Percentiles rank a stretch among this genome's conserved stretches.
Conservation (phyloP, 208 protist species). For the Jaenimonas drosophilae region DNA sequence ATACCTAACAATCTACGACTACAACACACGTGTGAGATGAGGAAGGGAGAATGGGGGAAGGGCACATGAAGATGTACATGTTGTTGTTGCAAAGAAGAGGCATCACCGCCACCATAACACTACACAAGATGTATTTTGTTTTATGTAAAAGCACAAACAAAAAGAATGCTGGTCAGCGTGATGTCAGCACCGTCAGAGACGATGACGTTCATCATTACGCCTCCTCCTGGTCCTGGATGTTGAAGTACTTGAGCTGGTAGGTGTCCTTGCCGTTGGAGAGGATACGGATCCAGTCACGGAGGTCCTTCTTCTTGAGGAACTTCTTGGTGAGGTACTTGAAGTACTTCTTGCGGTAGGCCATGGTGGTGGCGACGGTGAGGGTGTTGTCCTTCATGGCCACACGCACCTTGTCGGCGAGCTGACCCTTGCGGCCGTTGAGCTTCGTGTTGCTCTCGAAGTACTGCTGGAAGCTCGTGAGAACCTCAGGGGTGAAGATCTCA, state of each 20-base stretch:
- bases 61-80: not conserved
- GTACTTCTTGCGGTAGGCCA: constrained; percentile 98
- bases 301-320: constrained; percentile 98
- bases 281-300: constrained; percentile 97
- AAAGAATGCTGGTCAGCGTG: too few species aligned
- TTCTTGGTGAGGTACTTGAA: constrained; percentile 99
- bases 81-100: too few species aligned
- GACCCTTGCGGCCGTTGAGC: constrained; percentile 97
- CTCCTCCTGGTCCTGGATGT: constrained; percentile 94
- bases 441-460: constrained; percentile 97
- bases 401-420: constrained; percentile 92
- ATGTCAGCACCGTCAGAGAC: too few species aligned
- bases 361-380: constrained; percentile 82
- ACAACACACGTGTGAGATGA: not conserved
- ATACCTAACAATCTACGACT: constrained; percentile 13
- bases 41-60: not conserved
- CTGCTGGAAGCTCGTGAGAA: constrained; percentile 90
- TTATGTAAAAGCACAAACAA: too few species aligned
- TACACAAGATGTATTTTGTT: too few species aligned
- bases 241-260: constrained; percentile 98
- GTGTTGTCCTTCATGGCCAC: constrained; percentile 86
- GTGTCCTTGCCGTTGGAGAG: constrained; percentile 91
- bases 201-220: too few species aligned
- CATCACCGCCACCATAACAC: too few species aligned
- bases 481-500: constrained; percentile 77